Evolutionary conservation across 192 early-diverging fungal species (phyloP), one percentile per base, ranked within the genome.

Genomic region (Backusella luteola): DNA sequence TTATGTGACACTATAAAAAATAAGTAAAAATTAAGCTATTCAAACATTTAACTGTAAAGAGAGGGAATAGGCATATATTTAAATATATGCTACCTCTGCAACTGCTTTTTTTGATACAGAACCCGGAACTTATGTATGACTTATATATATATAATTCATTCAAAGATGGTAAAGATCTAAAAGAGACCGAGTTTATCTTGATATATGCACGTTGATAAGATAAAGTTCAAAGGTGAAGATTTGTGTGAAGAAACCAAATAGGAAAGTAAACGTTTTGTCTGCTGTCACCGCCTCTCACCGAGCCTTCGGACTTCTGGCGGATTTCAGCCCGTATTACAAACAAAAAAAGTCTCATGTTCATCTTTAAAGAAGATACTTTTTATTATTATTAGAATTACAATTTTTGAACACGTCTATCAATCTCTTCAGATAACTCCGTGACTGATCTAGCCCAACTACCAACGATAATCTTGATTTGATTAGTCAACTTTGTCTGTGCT

Each of bases 331-430:
- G 53, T 59, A 23, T 59, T 23, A 59, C 21, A 26, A 12, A 53
- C 3, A 59, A 59, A 59, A 29, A 63, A 63, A 63, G 23, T 17
- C 42, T 19, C 42, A 44, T 17, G 12, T 3, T 19, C 12, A 44
- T 44, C 42, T 44, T 44, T 14, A 5, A 44, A 44, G 19, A 56
- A 21, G 9, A 56, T 23, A 17, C 7, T 53, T 56, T 56, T 32
- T 32, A 32, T 32, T 56, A 8, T 32, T 67, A 66, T 21, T 70
- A 26, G 14, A 73, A 66, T 75, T 77, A 73, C 12, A 81, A 63
- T 49, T 81, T 81, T 9, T 66, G 76, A 21, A 81, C 32, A 17
- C 80, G 73, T 29, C 69, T 69, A 71, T 81, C 71, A 19, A 78
- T 67, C 34, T 76, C 80, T 49, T 81, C 80, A 14, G 42, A 21